Evolutionary conservation across 2,329 filamentous ascomycete species (phyloP).

Genomic region (Monosporascus sp.): DNA sequence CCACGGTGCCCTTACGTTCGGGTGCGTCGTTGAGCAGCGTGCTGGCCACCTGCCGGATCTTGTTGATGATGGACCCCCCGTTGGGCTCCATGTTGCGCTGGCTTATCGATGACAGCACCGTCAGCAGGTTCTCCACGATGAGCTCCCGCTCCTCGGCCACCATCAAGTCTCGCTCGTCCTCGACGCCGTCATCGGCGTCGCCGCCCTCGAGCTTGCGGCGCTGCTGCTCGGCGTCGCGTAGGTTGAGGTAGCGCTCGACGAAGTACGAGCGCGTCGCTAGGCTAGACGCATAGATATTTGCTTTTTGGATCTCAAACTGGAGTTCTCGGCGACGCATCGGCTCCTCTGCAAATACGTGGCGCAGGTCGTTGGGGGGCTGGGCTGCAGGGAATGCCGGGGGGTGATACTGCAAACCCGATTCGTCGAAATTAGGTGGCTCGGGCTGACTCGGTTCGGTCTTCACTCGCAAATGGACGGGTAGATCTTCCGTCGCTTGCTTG

Average conservation of each 20-base stretch:
- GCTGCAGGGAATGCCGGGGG: conserved; percentile 43
- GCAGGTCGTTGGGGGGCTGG: conserved; percentile 44
- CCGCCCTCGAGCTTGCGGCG: conserved; percentile 36
- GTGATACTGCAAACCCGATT: conserved; percentile 45
- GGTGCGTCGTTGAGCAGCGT: conserved; percentile 62
- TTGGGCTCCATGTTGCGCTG: conserved; percentile 81
- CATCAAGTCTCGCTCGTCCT: conserved; percentile 44
- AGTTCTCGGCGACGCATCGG: conserved; percentile 49
- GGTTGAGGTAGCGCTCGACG: conserved; percentile 78
- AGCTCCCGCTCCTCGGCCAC: conserved; percentile 73
- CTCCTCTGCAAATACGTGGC: conserved; percentile 43
- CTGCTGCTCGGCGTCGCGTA: conserved; percentile 60
- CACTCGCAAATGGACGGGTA: conserved; percentile 65
- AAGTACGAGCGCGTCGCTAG: conserved; percentile 77
- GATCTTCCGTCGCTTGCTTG: conserved; percentile 60
- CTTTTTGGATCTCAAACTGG: conserved; percentile 87
- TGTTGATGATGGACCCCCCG: conserved; percentile 63
- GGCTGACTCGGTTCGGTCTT: conserved; percentile 34
- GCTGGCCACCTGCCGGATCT: conserved; percentile 78
- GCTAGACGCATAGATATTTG: conserved; percentile 80
- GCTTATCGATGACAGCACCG: conserved; percentile 69
- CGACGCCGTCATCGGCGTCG: conserved; percentile 32
- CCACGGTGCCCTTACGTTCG: conserved; percentile 46
- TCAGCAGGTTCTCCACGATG: conserved; percentile 75
- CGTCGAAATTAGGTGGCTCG: conserved; percentile 28